These are phyloP conservation scores for Alternaria burnsii DNA, from an alignment of 2,329 filamentous ascomycete species.

Conservation along the genomic window DNA sequence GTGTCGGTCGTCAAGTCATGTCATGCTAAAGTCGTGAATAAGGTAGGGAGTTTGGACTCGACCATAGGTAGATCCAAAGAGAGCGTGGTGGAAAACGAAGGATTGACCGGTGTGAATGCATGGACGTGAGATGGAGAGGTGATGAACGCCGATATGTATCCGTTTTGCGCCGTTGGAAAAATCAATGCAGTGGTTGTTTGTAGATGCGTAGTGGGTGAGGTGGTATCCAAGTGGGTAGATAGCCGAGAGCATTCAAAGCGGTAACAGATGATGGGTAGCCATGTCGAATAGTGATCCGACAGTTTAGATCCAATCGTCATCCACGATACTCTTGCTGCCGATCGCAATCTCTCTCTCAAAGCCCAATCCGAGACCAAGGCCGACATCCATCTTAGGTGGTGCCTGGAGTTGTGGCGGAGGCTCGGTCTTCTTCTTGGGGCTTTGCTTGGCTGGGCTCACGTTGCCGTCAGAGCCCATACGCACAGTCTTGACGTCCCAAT, in stretches of 20 bases:
- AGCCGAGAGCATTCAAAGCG: background rate
- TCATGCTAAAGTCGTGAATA: slow-evolving; percentile 14
- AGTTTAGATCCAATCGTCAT: slow-evolving; percentile 46
- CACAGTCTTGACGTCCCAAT: slow-evolving; percentile 84
- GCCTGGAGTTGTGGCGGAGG: slow-evolving; percentile 49
- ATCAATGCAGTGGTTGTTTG: background rate
- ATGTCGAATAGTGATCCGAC: background rate
- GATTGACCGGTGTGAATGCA: background rate
- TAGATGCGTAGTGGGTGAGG: background rate
- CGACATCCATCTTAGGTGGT: slow-evolving; percentile 50
- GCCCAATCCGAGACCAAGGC: slow-evolving; percentile 35
- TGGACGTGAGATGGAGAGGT: background rate
- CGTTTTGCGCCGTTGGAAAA: background rate
- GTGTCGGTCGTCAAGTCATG: slow-evolving; percentile 13
- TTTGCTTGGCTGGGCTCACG: slow-evolving; percentile 49
- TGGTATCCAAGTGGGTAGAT: slow-evolving; percentile 1
- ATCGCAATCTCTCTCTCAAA: slow-evolving; percentile 44
- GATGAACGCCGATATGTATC: slow-evolving; percentile 4
- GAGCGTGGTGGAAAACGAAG: background rate
- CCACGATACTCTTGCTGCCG: slow-evolving; percentile 23
- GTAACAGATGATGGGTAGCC: background rate
- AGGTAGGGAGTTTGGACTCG: background rate
- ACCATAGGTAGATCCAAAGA: background rate
- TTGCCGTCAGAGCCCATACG: slow-evolving; percentile 68
- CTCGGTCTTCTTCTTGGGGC: slow-evolving; percentile 53